Base-by-base conservation (phyloP, 2,329 filamentous ascomycete genomes). In the Capronia coronata region DNA sequence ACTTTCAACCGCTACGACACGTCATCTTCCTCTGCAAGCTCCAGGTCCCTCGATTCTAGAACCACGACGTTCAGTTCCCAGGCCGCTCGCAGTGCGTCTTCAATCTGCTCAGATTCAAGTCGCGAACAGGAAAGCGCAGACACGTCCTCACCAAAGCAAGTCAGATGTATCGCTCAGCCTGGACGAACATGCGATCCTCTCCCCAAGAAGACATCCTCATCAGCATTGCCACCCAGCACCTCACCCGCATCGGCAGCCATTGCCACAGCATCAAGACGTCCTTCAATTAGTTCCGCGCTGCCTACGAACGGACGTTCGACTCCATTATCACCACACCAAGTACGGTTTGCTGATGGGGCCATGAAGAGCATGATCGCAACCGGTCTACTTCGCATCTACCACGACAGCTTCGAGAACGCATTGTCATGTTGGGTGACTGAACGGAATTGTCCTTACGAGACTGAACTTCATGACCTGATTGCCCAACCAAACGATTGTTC, bases 281-380 rank as follows among this genome's bases (percentile, higher is more conserved):
- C n/a, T 16, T 44, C 53, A 5, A 41, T 30, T 40, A 32, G 37
- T 27, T 43, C 49, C 11, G 14, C 27, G 14, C 27, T 29, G 4
- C 42, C 34, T 37, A 18, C 34, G 7, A 37, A 7, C 18, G 34
- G 34, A 18, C 34, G 18, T 23, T 37, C 43, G 11, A 37, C 43
- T 14, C 40, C 41, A 3, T 42, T 53, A 7, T 48, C 44, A 9
- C 39, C 47, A 4, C 23, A 30, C 9, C 54, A 53, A 21, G 23
- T 62, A 62, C 5, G 62, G 65, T 30, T 68, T 18, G 59, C 67
- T 6, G 62, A 59, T 11, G 60, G 64, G 29, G 64, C 62, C 40
- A 67, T 67, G 46, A 69, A 65, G 25, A 59, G 64, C 1, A 63
- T 67, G 23, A 61, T 72, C 57, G 66, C 63, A 23, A 68, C 34